Conservation (phyloP, 2,329 filamentous ascomycete species). For the Monosporascus sp. region DNA sequence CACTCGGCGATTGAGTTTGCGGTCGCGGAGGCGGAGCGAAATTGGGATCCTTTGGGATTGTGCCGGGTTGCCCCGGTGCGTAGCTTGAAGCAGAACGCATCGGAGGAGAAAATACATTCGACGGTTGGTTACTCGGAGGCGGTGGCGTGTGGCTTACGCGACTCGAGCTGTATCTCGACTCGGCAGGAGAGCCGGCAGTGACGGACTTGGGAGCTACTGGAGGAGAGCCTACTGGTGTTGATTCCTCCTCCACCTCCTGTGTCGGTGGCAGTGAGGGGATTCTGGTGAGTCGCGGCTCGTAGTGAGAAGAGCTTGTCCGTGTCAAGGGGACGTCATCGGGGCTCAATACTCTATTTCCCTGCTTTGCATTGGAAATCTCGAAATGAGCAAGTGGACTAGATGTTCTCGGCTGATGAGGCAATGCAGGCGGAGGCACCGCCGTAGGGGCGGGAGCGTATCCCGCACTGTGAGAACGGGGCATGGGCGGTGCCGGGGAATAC, state of each 20-base stretch:
- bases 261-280: constrained; percentile 56
- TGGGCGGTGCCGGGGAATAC: constrained; percentile 49
- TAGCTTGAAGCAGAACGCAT: constrained; percentile 51
- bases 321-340: constrained; percentile 38
- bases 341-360: constrained; percentile 23
- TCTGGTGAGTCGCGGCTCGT: constrained; percentile 50
- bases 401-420: constrained; percentile 58
- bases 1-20: constrained; percentile 57
- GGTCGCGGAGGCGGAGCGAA: constrained; percentile 54
- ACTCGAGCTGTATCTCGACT: constrained; percentile 35
- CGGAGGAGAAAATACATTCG: constrained; percentile 46
- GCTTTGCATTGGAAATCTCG: constrained; percentile 43
- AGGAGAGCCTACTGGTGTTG: constrained; percentile 27
- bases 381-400: constrained; percentile 63
- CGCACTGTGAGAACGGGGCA: constrained; percentile 33
- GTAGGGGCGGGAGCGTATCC: constrained; percentile 30
- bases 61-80: constrained; percentile 31
- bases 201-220: constrained; percentile 16
- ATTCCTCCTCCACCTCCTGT: constrained; percentile 57
- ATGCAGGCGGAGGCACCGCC: constrained; percentile 35
- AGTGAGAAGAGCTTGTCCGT: constrained; percentile 46
- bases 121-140: constrained; percentile 35
- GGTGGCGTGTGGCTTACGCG: constrained; percentile 45
- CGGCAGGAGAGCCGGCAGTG: constrained; percentile 18
- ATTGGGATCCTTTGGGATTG: constrained; percentile 28